These are phyloP conservation scores for Boletus calvinii DNA, from an alignment of 1,284 basidiomycete species.

Conservation along the genomic window DNA sequence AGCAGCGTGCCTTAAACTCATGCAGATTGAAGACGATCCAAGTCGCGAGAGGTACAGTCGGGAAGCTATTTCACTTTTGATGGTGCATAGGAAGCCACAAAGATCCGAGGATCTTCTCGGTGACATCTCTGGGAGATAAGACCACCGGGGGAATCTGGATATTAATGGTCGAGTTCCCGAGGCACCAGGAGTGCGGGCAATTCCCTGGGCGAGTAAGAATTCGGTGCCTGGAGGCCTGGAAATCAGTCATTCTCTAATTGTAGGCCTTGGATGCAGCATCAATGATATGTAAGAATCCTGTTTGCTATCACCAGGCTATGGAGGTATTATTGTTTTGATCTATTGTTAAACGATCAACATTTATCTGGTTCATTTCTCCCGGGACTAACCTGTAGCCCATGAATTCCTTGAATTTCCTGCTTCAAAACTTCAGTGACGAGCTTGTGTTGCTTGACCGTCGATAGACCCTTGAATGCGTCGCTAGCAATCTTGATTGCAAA, in stretches of 20 bases:
- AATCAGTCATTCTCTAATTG: constrained; percentile 6
- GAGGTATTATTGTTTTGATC: constrained; percentile 32
- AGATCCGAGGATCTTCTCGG: not conserved
- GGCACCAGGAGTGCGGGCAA: not conserved
- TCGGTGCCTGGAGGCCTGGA: not conserved
- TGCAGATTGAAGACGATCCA: constrained; percentile 54
- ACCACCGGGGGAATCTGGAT: not conserved
- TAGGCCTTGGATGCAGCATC: constrained; percentile 7
- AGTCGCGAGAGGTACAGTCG: constrained; percentile 47
- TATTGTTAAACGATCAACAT: constrained; percentile 18
- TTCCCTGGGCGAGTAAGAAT: not conserved
- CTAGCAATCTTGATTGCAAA: constrained; percentile 92
- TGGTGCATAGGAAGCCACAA: constrained; percentile 36
- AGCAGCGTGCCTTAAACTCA: not conserved
- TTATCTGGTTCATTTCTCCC: not conserved
- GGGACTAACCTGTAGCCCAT: constrained; percentile 84
- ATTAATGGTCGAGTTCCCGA: not conserved
- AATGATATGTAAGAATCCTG: not conserved
- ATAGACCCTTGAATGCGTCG: constrained; percentile 79
- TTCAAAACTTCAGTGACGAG: constrained; percentile 88
- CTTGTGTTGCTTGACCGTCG: constrained; percentile 92
- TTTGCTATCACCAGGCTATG: constrained; percentile 14
- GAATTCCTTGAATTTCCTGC: constrained; percentile 88
- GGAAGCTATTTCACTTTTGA: constrained; percentile 58
- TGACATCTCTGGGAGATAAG: not conserved